Base-by-base conservation (phyloP, 305 asterid species). In the Fraxinus albicans region DNA sequence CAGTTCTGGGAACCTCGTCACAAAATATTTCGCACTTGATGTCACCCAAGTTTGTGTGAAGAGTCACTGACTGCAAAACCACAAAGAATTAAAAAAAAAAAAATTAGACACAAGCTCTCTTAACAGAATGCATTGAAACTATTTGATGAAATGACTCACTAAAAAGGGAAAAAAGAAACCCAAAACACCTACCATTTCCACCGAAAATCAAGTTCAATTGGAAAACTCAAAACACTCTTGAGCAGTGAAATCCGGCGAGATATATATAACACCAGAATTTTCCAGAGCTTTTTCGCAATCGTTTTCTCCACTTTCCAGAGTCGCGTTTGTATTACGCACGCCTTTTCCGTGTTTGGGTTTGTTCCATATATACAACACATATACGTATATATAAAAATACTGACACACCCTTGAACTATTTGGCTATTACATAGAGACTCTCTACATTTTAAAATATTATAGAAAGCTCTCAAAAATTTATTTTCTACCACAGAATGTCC, bases 11-110 rank as follows among this genome's bases (percentile, higher is more conserved):
- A 47, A 96, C 99, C 89, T 96, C 98, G 85, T 96, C 99, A 81
- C 98, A 96, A 86, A 92, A 94, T 84, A 96, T 88, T 90, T 94
- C 99, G 86, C 99, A 96, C 93, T 96, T 96, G 86, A 96, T 92
- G 70, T 96, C 98, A n/a, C 99, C 99, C 86, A 94, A 90, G 85
- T 96, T 96, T 25, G 99, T 96, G 91, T 94, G 97, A 47, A 96
- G 95, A 40, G 98, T 96, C 88, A 96, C 97, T 42, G 99, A 89
- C 99, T 96, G 90, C 73, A 80, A 80, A 83, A 67, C 25, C 17
- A 19, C 82, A 73, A 19, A 58, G 29, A 58, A 8, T 25, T 25
- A 2, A 5, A 38, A 9, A 42, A 72, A 47, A 3, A 47, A 47
- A 47, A 42, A 42, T 42, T 42, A 42, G 0, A 42, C 70, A 42